Evolutionary conservation across 768 basidiomycete species (phyloP).

Genomic region (Lactarius evosmus): DNA sequence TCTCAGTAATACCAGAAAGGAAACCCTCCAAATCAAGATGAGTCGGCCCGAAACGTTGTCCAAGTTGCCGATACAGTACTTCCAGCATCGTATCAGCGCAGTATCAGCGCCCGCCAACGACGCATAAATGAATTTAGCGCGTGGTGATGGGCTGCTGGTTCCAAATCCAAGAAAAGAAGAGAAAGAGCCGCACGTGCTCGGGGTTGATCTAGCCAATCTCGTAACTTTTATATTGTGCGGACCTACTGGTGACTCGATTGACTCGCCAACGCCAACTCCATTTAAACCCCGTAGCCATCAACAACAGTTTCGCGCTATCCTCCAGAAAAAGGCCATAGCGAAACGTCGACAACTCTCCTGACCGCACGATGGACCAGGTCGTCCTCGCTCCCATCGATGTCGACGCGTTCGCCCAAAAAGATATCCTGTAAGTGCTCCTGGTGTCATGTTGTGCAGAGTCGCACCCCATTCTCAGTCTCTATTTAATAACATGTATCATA

Average conservation of each 20-base stretch:
- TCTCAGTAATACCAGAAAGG: background rate
- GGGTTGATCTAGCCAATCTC: background rate
- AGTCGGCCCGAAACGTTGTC: background rate
- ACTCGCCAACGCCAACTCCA: background rate
- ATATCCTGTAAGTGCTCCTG: constrained; percentile 8
- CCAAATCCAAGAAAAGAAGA: background rate
- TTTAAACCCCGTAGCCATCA: too few species aligned
- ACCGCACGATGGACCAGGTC: constrained; percentile 10
- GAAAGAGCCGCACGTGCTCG: background rate
- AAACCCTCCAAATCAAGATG: background rate
- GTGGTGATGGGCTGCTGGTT: background rate
- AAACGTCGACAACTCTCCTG: background rate
- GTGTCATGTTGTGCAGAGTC: too few species aligned
- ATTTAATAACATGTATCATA: background rate
- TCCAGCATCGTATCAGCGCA: too few species aligned
- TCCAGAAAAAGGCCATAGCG: constrained; percentile 4
- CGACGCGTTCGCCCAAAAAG: background rate
- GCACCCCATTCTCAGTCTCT: background rate
- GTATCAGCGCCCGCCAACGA: background rate
- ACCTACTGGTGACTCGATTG: background rate
- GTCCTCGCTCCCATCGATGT: background rate
- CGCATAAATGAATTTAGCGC: background rate
- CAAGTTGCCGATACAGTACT: background rate
- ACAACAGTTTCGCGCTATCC: too few species aligned
- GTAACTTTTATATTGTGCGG: background rate